A percentile compares a stretch with the other conserved stretches of the same genome.
Conservation (phyloP, 1,284 basidiomycete genomes). For the Agroathelia rolfsii region DNA sequence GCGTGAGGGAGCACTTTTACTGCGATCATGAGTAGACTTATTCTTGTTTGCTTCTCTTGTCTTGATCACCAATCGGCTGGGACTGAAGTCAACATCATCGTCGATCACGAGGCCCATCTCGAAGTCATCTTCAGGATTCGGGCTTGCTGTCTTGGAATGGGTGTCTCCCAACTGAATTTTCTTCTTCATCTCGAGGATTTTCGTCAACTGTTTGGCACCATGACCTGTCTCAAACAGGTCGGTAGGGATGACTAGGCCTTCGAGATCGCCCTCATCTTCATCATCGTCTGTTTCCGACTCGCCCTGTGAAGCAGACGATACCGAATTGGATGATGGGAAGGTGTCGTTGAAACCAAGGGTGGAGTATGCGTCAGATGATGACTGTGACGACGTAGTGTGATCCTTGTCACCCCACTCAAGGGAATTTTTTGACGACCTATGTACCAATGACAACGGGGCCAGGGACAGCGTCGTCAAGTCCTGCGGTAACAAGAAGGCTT, state of each 20-base stretch:
- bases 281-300: conserved; percentile 64
- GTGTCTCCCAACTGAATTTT: conserved; percentile 39
- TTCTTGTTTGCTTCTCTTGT: conserved; percentile 31
- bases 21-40: too few relatives aligned
- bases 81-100: conserved; percentile 70
- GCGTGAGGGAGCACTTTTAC: conserved; percentile 49
- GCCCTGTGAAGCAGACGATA: conserved; percentile 52
- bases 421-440: conserved; percentile 68
- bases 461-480: conserved; percentile 72
- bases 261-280: conserved; percentile 61
- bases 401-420: conserved; percentile 79
- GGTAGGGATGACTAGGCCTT: conserved; percentile 68
- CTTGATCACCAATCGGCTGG: conserved; percentile 54
- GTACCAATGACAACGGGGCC: conserved; percentile 57
- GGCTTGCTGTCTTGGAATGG: conserved; percentile 39
- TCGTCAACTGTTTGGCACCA: conserved; percentile 54
- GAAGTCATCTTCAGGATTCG: conserved; percentile 71
- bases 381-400: conserved; percentile 67
- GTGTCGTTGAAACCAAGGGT: conserved; percentile 62
- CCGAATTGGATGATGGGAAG: conserved; percentile 62
- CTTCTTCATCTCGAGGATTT: conserved; percentile 69
- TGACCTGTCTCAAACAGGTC: conserved; percentile 64
- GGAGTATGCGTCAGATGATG: conserved; percentile 76
- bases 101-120: conserved; percentile 74
- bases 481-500: conserved; percentile 65